A percentile compares a stretch with the other conserved stretches of the same genome.
Evolutionary conservation across 2,329 filamentous ascomycete species (phyloP).

Genomic region (Sporothrix variecibatus): DNA sequence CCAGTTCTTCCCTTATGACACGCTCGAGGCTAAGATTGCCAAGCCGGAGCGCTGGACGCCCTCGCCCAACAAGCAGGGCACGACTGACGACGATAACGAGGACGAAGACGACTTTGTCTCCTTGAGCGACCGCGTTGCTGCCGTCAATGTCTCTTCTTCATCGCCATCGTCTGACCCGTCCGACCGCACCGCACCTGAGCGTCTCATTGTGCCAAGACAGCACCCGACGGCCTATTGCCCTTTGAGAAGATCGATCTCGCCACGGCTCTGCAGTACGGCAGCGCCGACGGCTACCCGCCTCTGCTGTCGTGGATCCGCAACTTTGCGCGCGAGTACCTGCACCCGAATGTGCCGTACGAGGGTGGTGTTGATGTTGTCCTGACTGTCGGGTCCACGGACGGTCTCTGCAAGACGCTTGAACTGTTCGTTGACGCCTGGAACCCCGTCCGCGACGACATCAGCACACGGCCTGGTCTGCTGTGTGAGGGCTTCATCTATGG

Average conservation of each 20-base stretch:
- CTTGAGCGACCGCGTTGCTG: conserved; percentile 39
- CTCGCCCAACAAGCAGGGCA: conserved; percentile 60
- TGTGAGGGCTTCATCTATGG: conserved; percentile 81
- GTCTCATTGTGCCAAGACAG: conserved; percentile 69
- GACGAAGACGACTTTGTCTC: conserved; percentile 44
- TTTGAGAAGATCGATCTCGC: conserved; percentile 75
- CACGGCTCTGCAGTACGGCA: conserved; percentile 84
- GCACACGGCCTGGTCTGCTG: conserved; percentile 73
- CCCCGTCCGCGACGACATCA: conserved; percentile 61
- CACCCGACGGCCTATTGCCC: conserved; percentile 53
- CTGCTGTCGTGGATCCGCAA: conserved; percentile 76
- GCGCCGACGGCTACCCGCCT: conserved; percentile 77
- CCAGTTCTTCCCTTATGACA: conserved; percentile 86
- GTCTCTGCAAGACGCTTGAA: conserved; percentile 75
- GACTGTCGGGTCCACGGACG: conserved; percentile 83
- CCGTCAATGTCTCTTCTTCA: conserved; percentile 29
- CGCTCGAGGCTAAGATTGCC: conserved; percentile 79
- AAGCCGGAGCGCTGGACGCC: conserved; percentile 73
- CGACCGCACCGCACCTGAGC: conserved; percentile 42
- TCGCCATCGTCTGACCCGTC: conserved; percentile 32
- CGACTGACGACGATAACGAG: conserved; percentile 34
- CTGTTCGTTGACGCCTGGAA: conserved; percentile 76
- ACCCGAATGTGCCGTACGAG: conserved; percentile 78
- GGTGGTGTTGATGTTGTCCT: conserved; percentile 76
- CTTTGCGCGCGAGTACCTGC: conserved; percentile 73